Conservation (phyloP, 441 rosid genomes). For the Adansonia grandidieri region DNA sequence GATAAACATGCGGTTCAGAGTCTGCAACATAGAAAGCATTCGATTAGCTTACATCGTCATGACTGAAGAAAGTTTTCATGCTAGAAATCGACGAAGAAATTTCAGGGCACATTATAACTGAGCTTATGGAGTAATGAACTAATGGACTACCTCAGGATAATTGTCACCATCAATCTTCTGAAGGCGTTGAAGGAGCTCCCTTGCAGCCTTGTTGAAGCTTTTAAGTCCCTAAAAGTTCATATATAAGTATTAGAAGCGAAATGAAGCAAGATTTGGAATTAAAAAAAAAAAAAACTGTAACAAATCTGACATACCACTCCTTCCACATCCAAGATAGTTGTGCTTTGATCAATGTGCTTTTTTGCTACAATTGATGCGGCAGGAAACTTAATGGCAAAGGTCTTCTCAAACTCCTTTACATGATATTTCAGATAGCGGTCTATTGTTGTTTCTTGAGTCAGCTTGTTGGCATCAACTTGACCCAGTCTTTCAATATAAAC, state of each 20-base stretch:
- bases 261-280: neutral
- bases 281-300: neutral
- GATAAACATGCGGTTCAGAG: constrained; percentile 71
- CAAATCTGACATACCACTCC: constrained; percentile 69
- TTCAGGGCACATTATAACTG: neutral
- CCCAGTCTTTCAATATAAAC: constrained; percentile 86
- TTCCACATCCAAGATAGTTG: constrained; percentile 91
- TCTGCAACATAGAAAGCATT: constrained; percentile 32
- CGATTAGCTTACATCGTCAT: constrained; percentile 19
- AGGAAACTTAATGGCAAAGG: constrained; percentile 71
- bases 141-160: constrained; percentile 78
- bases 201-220: constrained; percentile 81
- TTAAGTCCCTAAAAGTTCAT: constrained; percentile 64
- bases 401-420: constrained; percentile 73
- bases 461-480: constrained; percentile 72
- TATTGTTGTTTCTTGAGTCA: constrained; percentile 67
- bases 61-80: neutral
- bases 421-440: constrained; percentile 66
- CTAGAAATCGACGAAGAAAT: neutral
- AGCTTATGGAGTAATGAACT: neutral
- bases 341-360: constrained; percentile 87
- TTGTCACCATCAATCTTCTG: constrained; percentile 89
- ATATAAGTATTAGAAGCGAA: neutral
- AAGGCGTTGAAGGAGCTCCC: constrained; percentile 75
- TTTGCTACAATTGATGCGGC: constrained; percentile 81